These are phyloP conservation scores for Solanum clarkiae DNA, from an alignment of 257 asterid species.

Conservation along the genomic window DNA sequence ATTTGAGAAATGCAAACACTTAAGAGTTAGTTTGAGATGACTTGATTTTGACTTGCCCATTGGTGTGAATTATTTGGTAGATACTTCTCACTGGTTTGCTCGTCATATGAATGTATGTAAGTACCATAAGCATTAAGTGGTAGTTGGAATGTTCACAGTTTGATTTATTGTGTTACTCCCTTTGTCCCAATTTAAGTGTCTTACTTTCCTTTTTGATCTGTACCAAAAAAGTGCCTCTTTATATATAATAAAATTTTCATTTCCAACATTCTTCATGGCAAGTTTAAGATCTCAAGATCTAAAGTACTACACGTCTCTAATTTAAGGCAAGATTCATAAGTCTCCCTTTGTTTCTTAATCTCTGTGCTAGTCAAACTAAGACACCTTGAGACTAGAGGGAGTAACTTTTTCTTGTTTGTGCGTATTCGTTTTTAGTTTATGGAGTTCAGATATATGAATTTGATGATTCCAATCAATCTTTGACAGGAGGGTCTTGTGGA, in stretches of 20 bases:
- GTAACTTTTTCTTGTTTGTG: not conserved
- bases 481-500: slow-evolving; percentile 81
- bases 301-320: not conserved
- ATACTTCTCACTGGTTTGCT: not conserved
- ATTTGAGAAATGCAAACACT: not conserved
- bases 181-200: not conserved
- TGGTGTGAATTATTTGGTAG: not conserved
- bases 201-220: not conserved
- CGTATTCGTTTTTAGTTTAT: not conserved
- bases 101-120: not conserved
- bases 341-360: not conserved
- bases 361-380: not conserved
- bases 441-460: not conserved
- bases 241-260: not conserved
- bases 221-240: not conserved
- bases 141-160: not conserved
- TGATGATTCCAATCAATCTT: slow-evolving; percentile 1
- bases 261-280: not conserved
- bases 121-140: not conserved
- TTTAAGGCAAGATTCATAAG: not conserved
- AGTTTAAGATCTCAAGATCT: not conserved
- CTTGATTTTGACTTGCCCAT: not conserved
- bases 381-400: not conserved
- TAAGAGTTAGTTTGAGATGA: not conserved
- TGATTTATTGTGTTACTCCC: not conserved